A percentile compares a stretch with the other conserved stretches of the same genome.
phyloP scores from a whole-genome alignment of 345 rosid genomes.

The Raphanus raphanistrum region DNA sequence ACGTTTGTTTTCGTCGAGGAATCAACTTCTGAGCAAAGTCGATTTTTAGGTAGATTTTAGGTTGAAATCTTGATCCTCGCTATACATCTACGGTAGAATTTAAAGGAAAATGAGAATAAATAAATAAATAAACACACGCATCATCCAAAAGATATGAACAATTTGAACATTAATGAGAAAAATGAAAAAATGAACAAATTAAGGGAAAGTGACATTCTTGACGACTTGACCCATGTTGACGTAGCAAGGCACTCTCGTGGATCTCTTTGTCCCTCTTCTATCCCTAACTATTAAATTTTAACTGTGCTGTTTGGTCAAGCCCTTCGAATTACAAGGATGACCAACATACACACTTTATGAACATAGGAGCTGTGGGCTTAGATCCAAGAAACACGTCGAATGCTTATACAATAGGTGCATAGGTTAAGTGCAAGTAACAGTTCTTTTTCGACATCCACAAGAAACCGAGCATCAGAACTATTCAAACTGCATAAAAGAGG shows the following conservation, averaged over 20 bases:
- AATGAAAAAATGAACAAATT: not conserved
- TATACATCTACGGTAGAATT: constrained; percentile 6
- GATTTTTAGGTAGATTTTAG: constrained; percentile 26
- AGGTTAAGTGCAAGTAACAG: no score
- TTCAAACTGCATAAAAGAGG: no score
- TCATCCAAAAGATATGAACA: constrained; percentile 1
- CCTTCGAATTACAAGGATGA: no score
- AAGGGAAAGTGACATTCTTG: constrained; percentile 13
- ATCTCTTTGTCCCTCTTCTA: not conserved
- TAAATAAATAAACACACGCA: not conserved
- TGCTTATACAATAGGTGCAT: no score
- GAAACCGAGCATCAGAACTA: no score
- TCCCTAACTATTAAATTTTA: not conserved
- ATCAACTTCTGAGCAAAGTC: constrained; percentile 17
- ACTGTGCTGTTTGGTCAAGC: no score
- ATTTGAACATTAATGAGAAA: not conserved
- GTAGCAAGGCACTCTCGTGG: constrained; percentile 20
- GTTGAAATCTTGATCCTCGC: constrained; percentile 15
- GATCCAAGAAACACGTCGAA: no score
- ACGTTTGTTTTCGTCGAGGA: not conserved
- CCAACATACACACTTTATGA: no score
- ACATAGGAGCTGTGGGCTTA: no score
- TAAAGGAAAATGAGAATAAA: not conserved
- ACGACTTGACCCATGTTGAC: constrained; percentile 3
- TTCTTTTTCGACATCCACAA: no score